Conservation (phyloP, 345 rosid species). For the Melaleuca quinquenervia region DNA sequence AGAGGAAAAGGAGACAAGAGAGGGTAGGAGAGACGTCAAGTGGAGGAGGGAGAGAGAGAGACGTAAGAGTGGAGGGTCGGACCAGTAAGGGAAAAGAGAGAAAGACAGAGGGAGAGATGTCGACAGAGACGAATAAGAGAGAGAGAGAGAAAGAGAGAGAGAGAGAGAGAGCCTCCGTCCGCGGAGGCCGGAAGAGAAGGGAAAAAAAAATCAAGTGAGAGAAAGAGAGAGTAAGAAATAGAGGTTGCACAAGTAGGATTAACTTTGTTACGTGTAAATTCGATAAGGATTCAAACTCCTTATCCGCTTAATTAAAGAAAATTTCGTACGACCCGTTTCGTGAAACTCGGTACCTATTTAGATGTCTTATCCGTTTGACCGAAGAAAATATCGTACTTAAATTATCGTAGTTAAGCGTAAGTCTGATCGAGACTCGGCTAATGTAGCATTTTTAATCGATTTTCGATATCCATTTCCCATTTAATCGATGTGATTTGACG, state of each 20-base stretch:
- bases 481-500: background rate
- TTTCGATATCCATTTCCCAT: background rate
- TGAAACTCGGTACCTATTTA: too few relatives aligned
- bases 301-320: too few relatives aligned
- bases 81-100: background rate
- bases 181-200: background rate
- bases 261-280: background rate
- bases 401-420: too few relatives aligned
- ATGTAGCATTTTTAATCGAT: background rate
- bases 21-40: background rate
- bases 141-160: too few relatives aligned
- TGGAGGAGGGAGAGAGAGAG: background rate
- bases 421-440: background rate
- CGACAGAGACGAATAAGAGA: background rate
- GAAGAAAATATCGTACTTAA: too few relatives aligned
- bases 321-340: too few relatives aligned
- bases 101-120: background rate
- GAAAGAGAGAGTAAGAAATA: background rate
- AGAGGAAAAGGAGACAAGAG: background rate
- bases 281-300: too few relatives aligned
- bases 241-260: background rate
- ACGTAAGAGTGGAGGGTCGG: background rate
- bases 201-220: background rate
- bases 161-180: background rate
- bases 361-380: too few relatives aligned